phyloP scores from a whole-genome alignment of 1,284 basidiomycete species.

The Moniliophthora roreri region DNA sequence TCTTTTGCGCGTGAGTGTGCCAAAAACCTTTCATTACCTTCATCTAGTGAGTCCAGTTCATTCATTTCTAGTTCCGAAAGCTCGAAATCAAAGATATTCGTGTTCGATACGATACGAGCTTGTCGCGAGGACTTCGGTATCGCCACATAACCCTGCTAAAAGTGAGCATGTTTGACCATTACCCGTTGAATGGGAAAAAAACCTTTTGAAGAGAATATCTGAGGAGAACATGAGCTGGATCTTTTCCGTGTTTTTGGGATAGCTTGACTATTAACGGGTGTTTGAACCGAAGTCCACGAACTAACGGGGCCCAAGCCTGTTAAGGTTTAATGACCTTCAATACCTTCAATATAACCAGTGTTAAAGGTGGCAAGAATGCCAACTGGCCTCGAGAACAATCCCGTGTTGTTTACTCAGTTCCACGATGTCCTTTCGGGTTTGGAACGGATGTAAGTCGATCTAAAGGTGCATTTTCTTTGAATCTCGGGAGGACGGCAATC shows the following conservation, averaged over 20 bases:
- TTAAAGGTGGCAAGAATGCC: no score
- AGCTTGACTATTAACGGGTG: slow-evolving; percentile 43
- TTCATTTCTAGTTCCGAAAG: slow-evolving; percentile 50
- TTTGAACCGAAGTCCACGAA: slow-evolving; percentile 49
- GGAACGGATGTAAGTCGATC: slow-evolving; percentile 75
- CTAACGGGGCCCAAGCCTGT: slow-evolving; percentile 57
- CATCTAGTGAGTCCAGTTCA: slow-evolving; percentile 53
- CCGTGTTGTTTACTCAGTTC: slow-evolving; percentile 54
- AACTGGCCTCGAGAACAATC: slow-evolving; percentile 62
- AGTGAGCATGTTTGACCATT: background rate
- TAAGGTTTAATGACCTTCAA: slow-evolving; percentile 9
- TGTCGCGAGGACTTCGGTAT: slow-evolving; percentile 62
- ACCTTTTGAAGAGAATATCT: slow-evolving; percentile 82
- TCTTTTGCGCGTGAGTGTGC: background rate
- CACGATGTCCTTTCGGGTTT: slow-evolving; percentile 66
- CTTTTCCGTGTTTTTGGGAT: slow-evolving; percentile 55
- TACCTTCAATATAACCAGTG: slow-evolving; percentile 3
- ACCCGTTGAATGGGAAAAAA: slow-evolving; percentile 16
- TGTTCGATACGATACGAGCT: slow-evolving; percentile 56
- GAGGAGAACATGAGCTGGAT: slow-evolving; percentile 68
- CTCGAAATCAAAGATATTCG: slow-evolving; percentile 59
- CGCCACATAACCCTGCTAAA: slow-evolving; percentile 48
- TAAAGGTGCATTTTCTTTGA: slow-evolving; percentile 20
- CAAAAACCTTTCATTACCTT: slow-evolving; percentile 35
- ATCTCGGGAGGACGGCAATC: background rate